Evolutionary conservation across 2,329 filamentous ascomycete genomes (phyloP).

Genomic region (Karstenula rhodostoma): DNA sequence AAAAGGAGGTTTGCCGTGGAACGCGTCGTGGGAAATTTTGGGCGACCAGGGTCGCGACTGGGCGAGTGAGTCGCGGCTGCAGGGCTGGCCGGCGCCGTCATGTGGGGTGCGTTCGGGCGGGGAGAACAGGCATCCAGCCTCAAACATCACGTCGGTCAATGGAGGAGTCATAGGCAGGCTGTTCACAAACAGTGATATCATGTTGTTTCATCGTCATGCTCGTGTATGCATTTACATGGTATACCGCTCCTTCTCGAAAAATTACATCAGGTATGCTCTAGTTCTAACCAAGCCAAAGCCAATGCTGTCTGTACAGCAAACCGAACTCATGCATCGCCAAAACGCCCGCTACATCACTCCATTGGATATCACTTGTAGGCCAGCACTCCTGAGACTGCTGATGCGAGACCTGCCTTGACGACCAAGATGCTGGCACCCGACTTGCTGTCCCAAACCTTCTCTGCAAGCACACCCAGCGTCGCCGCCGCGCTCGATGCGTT

Average conservation of each 20-base stretch:
- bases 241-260: not conserved
- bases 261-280: not conserved
- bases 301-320: not conserved
- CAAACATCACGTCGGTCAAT: not conserved
- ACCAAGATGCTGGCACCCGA: conserved; percentile 74
- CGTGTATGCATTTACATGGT: not conserved
- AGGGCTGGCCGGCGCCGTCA: not conserved
- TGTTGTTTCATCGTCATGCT: not conserved
- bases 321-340: not conserved
- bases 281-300: not conserved
- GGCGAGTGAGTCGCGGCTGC: conserved; percentile 12
- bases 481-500: conserved; percentile 39
- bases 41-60: conserved; percentile 14
- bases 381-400: not conserved
- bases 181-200: not conserved
- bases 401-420: conserved; percentile 63
- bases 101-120: conserved; percentile 6
- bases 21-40: conserved; percentile 30
- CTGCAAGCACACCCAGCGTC: conserved; percentile 67
- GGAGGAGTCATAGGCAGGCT: not conserved
- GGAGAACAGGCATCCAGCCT: not conserved
- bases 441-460: conserved; percentile 65
- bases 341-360: not conserved
- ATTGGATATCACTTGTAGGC: not conserved
- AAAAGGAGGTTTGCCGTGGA: conserved; percentile 17